Conservation (phyloP, 805 yeast species). For the Sugiyamaella mastotermitis region DNA sequence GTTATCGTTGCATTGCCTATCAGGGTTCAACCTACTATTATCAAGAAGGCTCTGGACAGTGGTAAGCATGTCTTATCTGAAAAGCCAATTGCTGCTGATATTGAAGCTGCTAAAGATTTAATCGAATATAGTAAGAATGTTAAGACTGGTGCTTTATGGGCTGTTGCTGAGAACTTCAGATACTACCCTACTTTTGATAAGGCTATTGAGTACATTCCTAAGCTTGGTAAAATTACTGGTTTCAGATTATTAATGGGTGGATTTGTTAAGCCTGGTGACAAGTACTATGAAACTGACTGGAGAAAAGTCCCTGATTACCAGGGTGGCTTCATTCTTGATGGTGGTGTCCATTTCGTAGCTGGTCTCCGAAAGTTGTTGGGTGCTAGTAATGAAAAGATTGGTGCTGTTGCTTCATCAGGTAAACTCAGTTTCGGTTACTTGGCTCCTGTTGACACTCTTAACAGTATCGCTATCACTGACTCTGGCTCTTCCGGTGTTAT, state of each 20-base stretch:
- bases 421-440: conserved; percentile 12
- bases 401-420: conserved; percentile 10
- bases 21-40: conserved; percentile 19
- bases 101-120: conserved; percentile 16
- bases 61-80: conserved; percentile 28
- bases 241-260: conserved; percentile 12
- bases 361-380: conserved; percentile 14
- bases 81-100: conserved; percentile 23
- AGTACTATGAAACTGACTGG: conserved; percentile 21
- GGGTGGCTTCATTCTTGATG: conserved; percentile 24
- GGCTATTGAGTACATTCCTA: conserved; percentile 10
- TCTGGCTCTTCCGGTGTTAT: conserved; percentile 18
- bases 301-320: conserved; percentile 22
- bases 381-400: conserved; percentile 7
- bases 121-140: conserved; percentile 10
- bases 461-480: conserved; percentile 9
- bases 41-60: conserved; percentile 18
- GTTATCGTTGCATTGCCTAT: conserved; percentile 25
- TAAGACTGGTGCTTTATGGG: conserved; percentile 12
- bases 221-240: conserved; percentile 14
- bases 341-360: conserved; percentile 23
- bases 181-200: conserved; percentile 13
- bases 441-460: conserved; percentile 18
- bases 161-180: conserved; percentile 22
- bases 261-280: conserved; percentile 15